Evolutionary conservation across 768 basidiomycete species (phyloP), one percentile per base, ranked within the genome.

Genomic region (Tylopilus rubrobrunneus): DNA sequence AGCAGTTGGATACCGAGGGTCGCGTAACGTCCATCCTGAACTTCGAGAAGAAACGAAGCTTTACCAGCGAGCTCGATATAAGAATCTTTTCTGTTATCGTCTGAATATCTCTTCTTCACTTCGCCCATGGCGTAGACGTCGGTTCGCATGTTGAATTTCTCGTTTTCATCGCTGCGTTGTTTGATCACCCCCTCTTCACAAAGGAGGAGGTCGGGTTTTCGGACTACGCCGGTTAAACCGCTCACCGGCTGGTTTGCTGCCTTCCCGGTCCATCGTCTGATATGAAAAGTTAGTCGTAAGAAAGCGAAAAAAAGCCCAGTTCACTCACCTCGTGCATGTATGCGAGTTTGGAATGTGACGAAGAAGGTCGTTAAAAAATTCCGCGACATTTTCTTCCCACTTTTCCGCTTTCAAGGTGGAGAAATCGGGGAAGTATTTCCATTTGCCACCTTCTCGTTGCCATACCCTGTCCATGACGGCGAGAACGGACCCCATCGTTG

Each of bases 11-110:
- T 39, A 11, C 52, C 11, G 2, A 40, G 58, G 1, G 25, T 21
- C 10, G 34, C 43, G 9, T 37, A 37, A 2, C 43, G 23, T 3
- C 54, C 51, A 41, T 58, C 51, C 29, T 58, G 54, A 6, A 37
- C 51, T n/a, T 48, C 11, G 2, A 52, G 48, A 0, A 56, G 45
- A 8, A 41, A 39, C 0, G 37, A 29, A 0, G 40, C 43, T 28
- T 56, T 58, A 0, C 51, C 44, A 0, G 50, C 47, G 3, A 48
- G 50, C 45, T 58, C 45, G 9, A 55, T 36, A 12, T 48, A 55
- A 1, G 46, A 47, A 1, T 29, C 17, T 10, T 47, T 54, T 28
- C 28, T 44, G 27, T 28, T 27, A 27, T 44, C 43, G 25, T 44
- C 15, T 5, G 6, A 27, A 17, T 44, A 44, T 28, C 2, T 44